These are phyloP conservation scores for Aspergillus nomiae DNA, from an alignment of 2,329 filamentous ascomycete genomes.

Conservation along the genomic window DNA sequence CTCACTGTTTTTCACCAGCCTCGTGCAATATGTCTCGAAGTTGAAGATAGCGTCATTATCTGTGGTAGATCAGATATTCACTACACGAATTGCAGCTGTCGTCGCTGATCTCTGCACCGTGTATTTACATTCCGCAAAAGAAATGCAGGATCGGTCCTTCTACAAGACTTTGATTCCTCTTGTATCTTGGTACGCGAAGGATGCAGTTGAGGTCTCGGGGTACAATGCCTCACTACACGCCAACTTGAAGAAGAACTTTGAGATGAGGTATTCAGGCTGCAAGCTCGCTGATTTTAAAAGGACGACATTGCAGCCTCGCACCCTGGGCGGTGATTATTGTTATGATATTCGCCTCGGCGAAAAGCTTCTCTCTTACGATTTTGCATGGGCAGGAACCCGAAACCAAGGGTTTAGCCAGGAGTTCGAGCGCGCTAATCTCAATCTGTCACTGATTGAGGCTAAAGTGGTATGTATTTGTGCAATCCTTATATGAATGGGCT, in stretches of 20 bases:
- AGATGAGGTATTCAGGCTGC: slow-evolving; percentile 72
- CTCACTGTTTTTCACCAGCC: slow-evolving; percentile 68
- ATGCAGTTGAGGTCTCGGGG: slow-evolving; percentile 74
- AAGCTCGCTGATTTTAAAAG: slow-evolving; percentile 79
- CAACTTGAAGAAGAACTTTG: slow-evolving; percentile 84
- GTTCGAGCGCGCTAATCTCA: slow-evolving; percentile 83
- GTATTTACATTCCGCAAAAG: slow-evolving; percentile 82
- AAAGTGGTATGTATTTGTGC: slow-evolving; percentile 66
- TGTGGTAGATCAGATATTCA: slow-evolving; percentile 52
- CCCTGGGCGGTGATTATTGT: slow-evolving; percentile 76
- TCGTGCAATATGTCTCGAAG: slow-evolving; percentile 70
- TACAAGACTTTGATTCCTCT: slow-evolving; percentile 72
- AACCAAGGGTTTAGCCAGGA: slow-evolving; percentile 78
- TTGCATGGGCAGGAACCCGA: slow-evolving; percentile 69
- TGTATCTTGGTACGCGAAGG: slow-evolving; percentile 76
- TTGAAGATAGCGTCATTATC: slow-evolving; percentile 57
- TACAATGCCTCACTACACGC: slow-evolving; percentile 87
- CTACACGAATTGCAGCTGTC: slow-evolving; percentile 74
- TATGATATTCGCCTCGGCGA: slow-evolving; percentile 79
- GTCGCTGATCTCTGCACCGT: slow-evolving; percentile 87
- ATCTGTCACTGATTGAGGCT: slow-evolving; percentile 87
- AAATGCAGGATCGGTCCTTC: slow-evolving; percentile 68
- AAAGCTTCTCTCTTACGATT: slow-evolving; percentile 74
- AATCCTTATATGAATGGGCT: slow-evolving; percentile 5
- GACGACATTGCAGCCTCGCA: slow-evolving; percentile 64